A percentile compares a stretch with the other conserved stretches of the same genome.
Conservation (phyloP, 106 monocot genomes). For the Dendrobium officinale region DNA sequence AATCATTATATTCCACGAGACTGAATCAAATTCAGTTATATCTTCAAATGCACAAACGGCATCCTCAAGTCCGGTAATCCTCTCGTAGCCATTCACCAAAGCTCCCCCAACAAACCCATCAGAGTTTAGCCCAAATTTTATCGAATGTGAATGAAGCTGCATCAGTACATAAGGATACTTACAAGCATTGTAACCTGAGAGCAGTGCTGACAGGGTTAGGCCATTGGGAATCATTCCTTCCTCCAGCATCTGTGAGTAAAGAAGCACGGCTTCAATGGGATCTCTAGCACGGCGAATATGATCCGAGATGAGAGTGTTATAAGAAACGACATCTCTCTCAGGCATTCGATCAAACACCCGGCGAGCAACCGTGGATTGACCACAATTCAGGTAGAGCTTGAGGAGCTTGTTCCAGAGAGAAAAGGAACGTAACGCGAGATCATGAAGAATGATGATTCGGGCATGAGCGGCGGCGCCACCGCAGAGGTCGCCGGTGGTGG, state of each 20-base stretch:
- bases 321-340: slow-evolving; percentile 39
- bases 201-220: slow-evolving; percentile 41
- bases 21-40: slow-evolving; percentile 37
- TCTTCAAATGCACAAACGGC: slow-evolving; percentile 49
- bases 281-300: background rate
- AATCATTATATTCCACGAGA: slow-evolving; percentile 69
- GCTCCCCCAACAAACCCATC: slow-evolving; percentile 55
- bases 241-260: slow-evolving; percentile 37
- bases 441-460: slow-evolving; percentile 33
- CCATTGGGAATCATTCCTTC: slow-evolving; percentile 40
- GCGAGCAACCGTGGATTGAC: background rate
- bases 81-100: slow-evolving; percentile 41
- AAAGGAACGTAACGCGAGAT: slow-evolving; percentile 2
- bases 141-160: slow-evolving; percentile 43
- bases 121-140: slow-evolving; percentile 27
- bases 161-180: slow-evolving; percentile 6
- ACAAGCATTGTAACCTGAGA: slow-evolving; percentile 9
- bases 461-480: slow-evolving; percentile 26
- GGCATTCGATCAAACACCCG: slow-evolving; percentile 56
- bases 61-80: slow-evolving; percentile 25
- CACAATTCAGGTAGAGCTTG: slow-evolving; percentile 28
- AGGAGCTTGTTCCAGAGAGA: slow-evolving; percentile 76
- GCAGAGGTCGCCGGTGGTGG: slow-evolving; percentile 10
- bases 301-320: slow-evolving; percentile 50
- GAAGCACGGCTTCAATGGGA: background rate